Percentiles rank a stretch among this genome's conserved stretches.
Conservation (phyloP, 2,329 filamentous ascomycete species). For the Tolypocladium tundrense region DNA sequence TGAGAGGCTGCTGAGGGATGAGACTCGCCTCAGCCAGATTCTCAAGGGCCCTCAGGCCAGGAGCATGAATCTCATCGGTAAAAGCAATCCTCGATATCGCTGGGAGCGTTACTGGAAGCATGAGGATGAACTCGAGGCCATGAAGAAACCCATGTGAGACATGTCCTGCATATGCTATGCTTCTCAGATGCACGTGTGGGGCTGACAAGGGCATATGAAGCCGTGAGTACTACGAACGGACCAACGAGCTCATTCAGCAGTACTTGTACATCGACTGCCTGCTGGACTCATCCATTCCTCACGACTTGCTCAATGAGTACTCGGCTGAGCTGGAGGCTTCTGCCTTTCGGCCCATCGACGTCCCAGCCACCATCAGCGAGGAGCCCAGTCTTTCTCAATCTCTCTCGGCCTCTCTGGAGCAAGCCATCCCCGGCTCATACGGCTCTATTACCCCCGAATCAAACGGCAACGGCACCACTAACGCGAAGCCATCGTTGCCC, state of each 20-base stretch:
- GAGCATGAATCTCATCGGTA: constrained; percentile 79
- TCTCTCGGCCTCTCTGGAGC: constrained; percentile 7
- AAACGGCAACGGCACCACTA: constrained; percentile 9
- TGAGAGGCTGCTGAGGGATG: constrained; percentile 36
- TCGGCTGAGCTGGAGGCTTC: constrained; percentile 47
- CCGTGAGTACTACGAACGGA: constrained; percentile 79
- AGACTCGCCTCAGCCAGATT: constrained; percentile 48
- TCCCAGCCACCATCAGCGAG: constrained; percentile 69
- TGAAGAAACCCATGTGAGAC: constrained; percentile 59
- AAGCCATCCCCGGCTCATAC: constrained; percentile 15
- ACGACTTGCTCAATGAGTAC: constrained; percentile 86
- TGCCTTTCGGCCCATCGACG: constrained; percentile 43
- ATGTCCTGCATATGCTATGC: not conserved
- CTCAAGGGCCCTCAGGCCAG: constrained; percentile 63
- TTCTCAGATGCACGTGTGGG: not conserved
- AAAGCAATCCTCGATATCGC: constrained; percentile 73
- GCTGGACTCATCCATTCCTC: constrained; percentile 84
- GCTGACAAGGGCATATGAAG: constrained; percentile 23
- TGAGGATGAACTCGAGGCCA: constrained; percentile 59
- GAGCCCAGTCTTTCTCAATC: constrained; percentile 35
- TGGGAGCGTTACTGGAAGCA: constrained; percentile 85
- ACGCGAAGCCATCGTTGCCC: constrained; percentile 24
- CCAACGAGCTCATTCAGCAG: constrained; percentile 79
- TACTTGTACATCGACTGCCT: constrained; percentile 90
- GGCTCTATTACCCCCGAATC: constrained; percentile 15